Base-by-base conservation (phyloP, 2,329 filamentous ascomycete genomes). In the Penicillium sp. region DNA sequence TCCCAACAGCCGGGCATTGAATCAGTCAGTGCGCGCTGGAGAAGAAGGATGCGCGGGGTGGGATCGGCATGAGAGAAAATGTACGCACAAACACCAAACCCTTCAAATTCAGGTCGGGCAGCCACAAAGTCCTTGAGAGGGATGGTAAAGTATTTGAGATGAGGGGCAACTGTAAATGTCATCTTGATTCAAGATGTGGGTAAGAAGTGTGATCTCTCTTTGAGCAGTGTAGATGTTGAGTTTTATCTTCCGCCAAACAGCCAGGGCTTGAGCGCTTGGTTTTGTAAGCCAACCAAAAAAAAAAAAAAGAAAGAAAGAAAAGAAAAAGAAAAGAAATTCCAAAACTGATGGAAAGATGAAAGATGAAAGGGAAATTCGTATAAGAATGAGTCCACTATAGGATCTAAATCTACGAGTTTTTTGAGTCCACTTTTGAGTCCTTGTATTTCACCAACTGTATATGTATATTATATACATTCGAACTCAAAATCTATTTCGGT, bases 1-100 rank as follows among this genome's bases (percentile, higher is more conserved):
- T 84, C 82, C 81, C 81, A 80, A 56, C 64, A 66, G 7, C 69
- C 67, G 1, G 73, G 71, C 56, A 70, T 73, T 2, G 69, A 67
- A 57, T 81, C 77, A n/a, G 64, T 64, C 1, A 63, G 46, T 29
- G 76, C 66, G 53, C 78, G 76, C 50, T 78, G 78, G n/a, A 81
- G 66, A 24, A 81, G 69, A 11, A 81, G 73, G 50, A 78, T 66
- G 29, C 66, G 69, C 14, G 66, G 64, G 5, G 57, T 46, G 10
- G 49, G 48, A 35, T 34, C 24, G 37, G 38, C 48, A 37, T 53
- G 53, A 3, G 66, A 68, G 53, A 73, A 72, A 50, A 73, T 63
- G 43, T 67, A 68, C 11, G 60, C 69, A 13, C 67, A 67, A 6
- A 70, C 63, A 16, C 63, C 62, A 38, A 70, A 71, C 46, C 65